These are phyloP conservation scores for Mycosarcoma maydis DNA, from an alignment of 1,284 basidiomycete genomes.

Conservation along the genomic window DNA sequence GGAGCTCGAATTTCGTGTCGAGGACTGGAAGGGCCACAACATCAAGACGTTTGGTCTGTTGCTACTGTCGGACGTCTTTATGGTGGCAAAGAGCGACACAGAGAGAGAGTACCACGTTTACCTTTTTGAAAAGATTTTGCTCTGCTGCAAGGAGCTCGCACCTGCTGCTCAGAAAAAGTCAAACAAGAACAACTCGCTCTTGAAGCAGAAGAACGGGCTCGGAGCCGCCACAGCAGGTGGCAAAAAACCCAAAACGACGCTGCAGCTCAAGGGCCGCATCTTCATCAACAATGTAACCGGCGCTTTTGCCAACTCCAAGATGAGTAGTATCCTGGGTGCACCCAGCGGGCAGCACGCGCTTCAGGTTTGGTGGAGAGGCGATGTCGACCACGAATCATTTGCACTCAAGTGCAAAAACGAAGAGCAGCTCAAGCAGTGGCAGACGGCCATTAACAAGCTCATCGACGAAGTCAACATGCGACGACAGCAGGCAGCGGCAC, in stretches of 20 bases:
- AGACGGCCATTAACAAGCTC: conserved; percentile 84
- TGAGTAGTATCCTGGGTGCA: conserved; percentile 42
- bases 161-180: conserved; percentile 68
- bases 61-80: conserved; percentile 91
- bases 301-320: conserved; percentile 70
- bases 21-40: conserved; percentile 99
- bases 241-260: conserved; percentile 72
- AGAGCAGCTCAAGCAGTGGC: conserved; percentile 93
- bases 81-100: conserved; percentile 94
- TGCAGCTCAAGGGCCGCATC: conserved; percentile 94
- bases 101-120: conserved; percentile 99
- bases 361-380: conserved; percentile 92
- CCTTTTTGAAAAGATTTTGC: conserved; percentile 97
- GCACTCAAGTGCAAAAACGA: conserved; percentile 90
- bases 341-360: conserved; percentile 69
- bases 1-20: conserved; percentile 87
- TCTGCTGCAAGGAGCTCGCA: conserved; percentile 91
- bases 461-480: conserved; percentile 72
- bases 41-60: conserved; percentile 91
- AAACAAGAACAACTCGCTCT: conserved; percentile 56
- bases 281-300: conserved; percentile 95
- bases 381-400: conserved; percentile 89
- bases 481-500: conserved; percentile 45
- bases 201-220: conserved; percentile 49
- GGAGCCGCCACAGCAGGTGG: conserved; percentile 10